Conservation (phyloP, 495 filamentous ascomycete genomes). For the Penicillium desertorum region DNA sequence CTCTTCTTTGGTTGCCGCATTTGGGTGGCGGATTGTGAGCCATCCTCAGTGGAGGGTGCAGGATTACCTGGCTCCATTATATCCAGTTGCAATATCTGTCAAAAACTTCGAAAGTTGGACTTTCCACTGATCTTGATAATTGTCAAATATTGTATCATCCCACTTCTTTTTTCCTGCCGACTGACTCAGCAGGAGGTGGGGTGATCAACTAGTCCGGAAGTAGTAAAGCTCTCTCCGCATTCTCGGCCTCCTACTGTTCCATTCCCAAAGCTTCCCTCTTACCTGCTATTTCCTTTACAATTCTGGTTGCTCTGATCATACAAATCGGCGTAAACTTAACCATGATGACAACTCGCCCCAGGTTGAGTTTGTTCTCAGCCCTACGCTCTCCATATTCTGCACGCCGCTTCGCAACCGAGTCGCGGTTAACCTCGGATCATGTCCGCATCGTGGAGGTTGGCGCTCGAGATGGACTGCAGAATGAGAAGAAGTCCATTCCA, state of each 20-base stretch:
- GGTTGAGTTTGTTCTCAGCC: conserved; percentile 35
- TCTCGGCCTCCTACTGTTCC: conserved; percentile 8
- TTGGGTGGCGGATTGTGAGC: conserved; percentile 13
- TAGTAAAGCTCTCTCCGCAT: conserved; percentile 31
- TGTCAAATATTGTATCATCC: conserved; percentile 9
- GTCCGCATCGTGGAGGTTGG: conserved; percentile 86
- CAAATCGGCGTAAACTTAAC: background rate
- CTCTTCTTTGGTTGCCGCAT: conserved; percentile 66
- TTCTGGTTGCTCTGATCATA: background rate
- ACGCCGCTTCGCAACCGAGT: conserved; percentile 45
- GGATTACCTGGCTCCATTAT: conserved; percentile 3
- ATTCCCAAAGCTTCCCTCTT: conserved; percentile 2
- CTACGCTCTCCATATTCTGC: conserved; percentile 27
- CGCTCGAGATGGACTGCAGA: conserved; percentile 91
- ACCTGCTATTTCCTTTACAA: background rate
- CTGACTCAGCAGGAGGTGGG: conserved; percentile 13
- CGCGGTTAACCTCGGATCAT: conserved; percentile 53
- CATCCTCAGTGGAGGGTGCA: background rate
- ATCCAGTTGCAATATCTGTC: background rate
- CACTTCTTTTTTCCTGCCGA: conserved; percentile 20
- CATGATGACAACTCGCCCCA: conserved; percentile 28
- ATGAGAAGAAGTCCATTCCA: conserved; percentile 82
- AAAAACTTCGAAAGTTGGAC: background rate
- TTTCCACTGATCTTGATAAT: background rate
- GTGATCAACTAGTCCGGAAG: conserved; percentile 19